Percentiles rank a stretch among this genome's conserved stretches.
phyloP scores from a whole-genome alignment of 495 filamentous ascomycete species.

The Aspergillus conjunctus region DNA sequence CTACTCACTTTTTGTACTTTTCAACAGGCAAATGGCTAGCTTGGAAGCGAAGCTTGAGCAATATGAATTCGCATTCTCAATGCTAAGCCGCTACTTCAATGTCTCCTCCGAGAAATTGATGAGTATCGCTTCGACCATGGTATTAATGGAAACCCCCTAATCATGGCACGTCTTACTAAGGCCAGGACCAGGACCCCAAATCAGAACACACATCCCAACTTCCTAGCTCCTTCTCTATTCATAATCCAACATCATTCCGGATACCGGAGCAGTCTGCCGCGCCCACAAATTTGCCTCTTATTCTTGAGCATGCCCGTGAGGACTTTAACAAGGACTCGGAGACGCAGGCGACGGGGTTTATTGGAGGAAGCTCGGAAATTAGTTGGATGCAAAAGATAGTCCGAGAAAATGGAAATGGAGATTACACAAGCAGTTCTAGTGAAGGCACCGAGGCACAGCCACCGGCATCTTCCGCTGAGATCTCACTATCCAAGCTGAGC shows the following conservation, averaged over 20 bases:
- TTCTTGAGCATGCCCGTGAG: conserved; percentile 57
- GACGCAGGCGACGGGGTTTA: conserved; percentile 53
- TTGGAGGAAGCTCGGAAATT: conserved; percentile 63
- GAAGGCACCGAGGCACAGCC: conserved; percentile 32
- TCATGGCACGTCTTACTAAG: conserved; percentile 11
- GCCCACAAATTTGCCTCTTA: conserved; percentile 31
- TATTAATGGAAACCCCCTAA: conserved; percentile 23
- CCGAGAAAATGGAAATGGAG: conserved; percentile 39
- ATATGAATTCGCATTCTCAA: conserved; percentile 50
- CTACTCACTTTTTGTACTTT: not conserved
- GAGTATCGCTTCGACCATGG: conserved; percentile 37
- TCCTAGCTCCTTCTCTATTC: not conserved
- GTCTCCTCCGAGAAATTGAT: conserved; percentile 46
- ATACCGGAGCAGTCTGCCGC: conserved; percentile 28
- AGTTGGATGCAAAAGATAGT: conserved; percentile 57
- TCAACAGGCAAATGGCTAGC: conserved; percentile 48
- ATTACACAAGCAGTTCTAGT: conserved; percentile 22
- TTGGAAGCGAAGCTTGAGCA: conserved; percentile 50
- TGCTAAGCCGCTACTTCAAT: conserved; percentile 39
- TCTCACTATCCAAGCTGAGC: conserved; percentile 37
- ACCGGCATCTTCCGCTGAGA: conserved; percentile 31
- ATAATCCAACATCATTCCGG: not conserved
- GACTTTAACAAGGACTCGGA: conserved; percentile 58
- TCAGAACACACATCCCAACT: not conserved
- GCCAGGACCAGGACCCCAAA: conserved; percentile 28